A percentile compares a stretch with the other conserved stretches of the same genome.
Conservation (phyloP, 2,329 filamentous ascomycete species). For the Coniella lustricola region DNA sequence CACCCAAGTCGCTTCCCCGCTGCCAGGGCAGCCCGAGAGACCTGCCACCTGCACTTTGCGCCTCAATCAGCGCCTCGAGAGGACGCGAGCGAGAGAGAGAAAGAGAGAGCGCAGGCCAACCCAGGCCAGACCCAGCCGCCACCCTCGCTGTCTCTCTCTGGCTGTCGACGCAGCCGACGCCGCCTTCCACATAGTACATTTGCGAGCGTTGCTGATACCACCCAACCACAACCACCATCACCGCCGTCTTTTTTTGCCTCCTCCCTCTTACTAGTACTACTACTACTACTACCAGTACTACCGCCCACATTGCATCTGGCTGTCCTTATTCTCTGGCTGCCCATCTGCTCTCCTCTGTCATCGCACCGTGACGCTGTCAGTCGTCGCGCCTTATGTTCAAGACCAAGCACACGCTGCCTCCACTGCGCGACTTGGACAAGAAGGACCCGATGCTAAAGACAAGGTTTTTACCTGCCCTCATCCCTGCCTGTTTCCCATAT, state of each 20-base stretch:
- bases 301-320: neutral
- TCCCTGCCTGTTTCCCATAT: neutral
- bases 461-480: slow-evolving; percentile 20
- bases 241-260: neutral
- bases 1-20: too few species aligned
- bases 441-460: slow-evolving; percentile 21
- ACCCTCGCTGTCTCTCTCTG: too few species aligned
- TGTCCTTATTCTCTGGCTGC: too few species aligned
- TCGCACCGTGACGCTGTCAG: neutral
- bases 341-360: neutral
- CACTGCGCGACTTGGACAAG: slow-evolving; percentile 23
- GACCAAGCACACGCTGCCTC: slow-evolving; percentile 21
- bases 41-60: too few species aligned
- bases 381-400: slow-evolving; percentile 20
- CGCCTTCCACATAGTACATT: neutral
- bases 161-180: too few species aligned
- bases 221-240: too few species aligned
- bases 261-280: neutral
- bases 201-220: neutral
- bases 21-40: too few species aligned
- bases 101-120: too few species aligned
- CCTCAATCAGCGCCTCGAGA: too few species aligned
- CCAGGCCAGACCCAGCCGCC: too few species aligned
- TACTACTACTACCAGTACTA: too few species aligned
- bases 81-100: too few species aligned